A percentile compares a stretch with the other conserved stretches of the same genome.
phyloP scores from a whole-genome alignment of 352 stramenopile species.

The Sclerospora graminicola region DNA sequence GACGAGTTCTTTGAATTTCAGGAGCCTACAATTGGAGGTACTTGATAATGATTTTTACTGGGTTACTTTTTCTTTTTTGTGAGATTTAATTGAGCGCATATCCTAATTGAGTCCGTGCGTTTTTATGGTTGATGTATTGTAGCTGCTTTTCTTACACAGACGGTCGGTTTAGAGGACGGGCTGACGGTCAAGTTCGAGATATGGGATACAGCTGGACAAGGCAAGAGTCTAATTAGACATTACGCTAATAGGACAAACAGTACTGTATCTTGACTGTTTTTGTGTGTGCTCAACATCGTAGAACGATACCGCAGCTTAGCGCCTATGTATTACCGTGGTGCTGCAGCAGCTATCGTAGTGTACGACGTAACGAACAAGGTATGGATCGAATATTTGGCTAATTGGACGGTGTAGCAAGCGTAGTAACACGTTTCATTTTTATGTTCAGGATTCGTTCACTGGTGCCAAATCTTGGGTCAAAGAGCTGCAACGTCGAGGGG shows the following conservation, averaged over 20 bases:
- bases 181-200: conserved; percentile 99
- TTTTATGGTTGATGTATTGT: conserved; percentile 6
- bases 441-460: conserved; percentile 88
- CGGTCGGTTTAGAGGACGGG: conserved; percentile 94
- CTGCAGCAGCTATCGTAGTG: conserved; percentile 93
- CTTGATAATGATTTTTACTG: background rate
- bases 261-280: conserved; percentile 1
- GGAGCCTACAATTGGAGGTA: conserved; percentile 93
- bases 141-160: conserved; percentile 98
- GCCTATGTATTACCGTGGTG: conserved; percentile 97
- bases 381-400: background rate
- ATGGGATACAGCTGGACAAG: conserved; percentile 97
- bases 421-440: background rate
- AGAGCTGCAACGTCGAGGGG: conserved; percentile 97
- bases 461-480: conserved; percentile 99
- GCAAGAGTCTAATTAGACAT: conserved; percentile 15
- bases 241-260: too few relatives aligned
- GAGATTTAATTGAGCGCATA: background rate
- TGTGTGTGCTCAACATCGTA: conserved; percentile 13
- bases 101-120: background rate
- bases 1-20: conserved; percentile 99
- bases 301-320: conserved; percentile 94
- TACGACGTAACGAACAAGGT: conserved; percentile 97
- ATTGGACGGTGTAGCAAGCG: background rate
- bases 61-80: background rate